Base-by-base conservation (phyloP, 1,139 yeast genomes). In the Kodamaea sp. region DNA sequence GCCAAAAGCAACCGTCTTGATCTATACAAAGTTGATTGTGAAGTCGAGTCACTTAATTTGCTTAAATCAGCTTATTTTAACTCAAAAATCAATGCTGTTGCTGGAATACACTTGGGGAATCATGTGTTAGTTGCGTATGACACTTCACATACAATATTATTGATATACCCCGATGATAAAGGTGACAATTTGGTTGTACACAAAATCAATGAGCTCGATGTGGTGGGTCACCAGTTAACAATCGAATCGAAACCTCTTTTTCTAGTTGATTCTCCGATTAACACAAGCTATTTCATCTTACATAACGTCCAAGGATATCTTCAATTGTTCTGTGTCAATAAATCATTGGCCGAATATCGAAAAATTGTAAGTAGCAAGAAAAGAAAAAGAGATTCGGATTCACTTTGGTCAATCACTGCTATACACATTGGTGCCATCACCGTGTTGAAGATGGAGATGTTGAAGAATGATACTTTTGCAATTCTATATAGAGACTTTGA, bases 401-500 rank as follows among this genome's bases (percentile, higher is more conserved):
- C 23, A 9, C 25, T 39, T 3, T 53, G 54, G 46, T 44, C 46
- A 2, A 34, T 47, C 7, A 42, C 42, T 7, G 43, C 58, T 2
- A 44, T 46, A 8, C 33, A 46, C 27, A 48, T 67, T 6, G 75
- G 75, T 1, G 57, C 56, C 11, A 47, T 67, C 8, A 56, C 55
- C 8, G 55, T 67, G 0, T 53, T 54, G 36, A 59, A 58, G 39
- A 48, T 67, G 38, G 52, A 50, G 2, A 32, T 48, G 4, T 35
- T 53, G 8, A 29, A 37, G 1, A 34, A 35, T 2, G 29, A 42
- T 9, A 32, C 45, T 3, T 25, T 69, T 8, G 69, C 70, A 0
- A 46, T 68, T 1, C 45, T 68, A 10, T 68, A 67, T 44, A 52
- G 73, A 27, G 74, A 68, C 39, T 60, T 60, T 33, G 61, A 63